Conservation (phyloP, 2,329 filamentous ascomycete genomes). For the Endoconidiophora laricicola region DNA sequence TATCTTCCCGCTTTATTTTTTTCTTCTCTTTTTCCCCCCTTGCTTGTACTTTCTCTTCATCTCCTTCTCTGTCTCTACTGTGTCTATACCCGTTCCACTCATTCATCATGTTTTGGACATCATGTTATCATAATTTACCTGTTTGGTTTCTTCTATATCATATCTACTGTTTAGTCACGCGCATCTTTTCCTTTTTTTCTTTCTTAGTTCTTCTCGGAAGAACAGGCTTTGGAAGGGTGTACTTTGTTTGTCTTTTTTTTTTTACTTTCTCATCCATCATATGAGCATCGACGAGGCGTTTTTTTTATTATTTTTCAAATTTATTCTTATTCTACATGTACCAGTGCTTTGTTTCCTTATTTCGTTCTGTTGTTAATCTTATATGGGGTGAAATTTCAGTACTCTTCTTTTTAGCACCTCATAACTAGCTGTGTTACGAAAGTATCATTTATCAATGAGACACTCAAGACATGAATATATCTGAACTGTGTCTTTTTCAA, state of each 20-base stretch:
- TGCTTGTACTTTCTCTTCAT: background rate
- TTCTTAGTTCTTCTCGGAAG: background rate
- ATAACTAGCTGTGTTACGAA: too few species aligned
- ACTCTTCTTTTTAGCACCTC: too few species aligned
- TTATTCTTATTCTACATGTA: too few species aligned
- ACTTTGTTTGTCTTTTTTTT: background rate
- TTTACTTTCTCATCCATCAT: background rate
- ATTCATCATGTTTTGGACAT: background rate
- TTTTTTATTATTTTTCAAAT: too few species aligned
- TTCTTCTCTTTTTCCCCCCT: background rate
- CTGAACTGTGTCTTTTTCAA: too few species aligned
- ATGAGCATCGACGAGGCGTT: too few species aligned
- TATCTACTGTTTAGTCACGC: background rate
- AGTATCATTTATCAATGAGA: too few species aligned
- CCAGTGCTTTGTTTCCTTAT: too few species aligned
- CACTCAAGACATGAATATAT: too few species aligned
- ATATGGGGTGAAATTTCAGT: too few species aligned
- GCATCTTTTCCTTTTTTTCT: background rate
- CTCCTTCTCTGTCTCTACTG: background rate
- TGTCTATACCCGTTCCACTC: conserved; percentile 8
- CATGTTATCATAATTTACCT: conserved; percentile 1
- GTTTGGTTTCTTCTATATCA: background rate
- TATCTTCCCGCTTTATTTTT: background rate
- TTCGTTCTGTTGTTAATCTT: too few species aligned
- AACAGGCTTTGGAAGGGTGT: background rate